Evolutionary conservation across 1,139 yeast species (phyloP).

Genomic region (Starmera stellimalicola): DNA sequence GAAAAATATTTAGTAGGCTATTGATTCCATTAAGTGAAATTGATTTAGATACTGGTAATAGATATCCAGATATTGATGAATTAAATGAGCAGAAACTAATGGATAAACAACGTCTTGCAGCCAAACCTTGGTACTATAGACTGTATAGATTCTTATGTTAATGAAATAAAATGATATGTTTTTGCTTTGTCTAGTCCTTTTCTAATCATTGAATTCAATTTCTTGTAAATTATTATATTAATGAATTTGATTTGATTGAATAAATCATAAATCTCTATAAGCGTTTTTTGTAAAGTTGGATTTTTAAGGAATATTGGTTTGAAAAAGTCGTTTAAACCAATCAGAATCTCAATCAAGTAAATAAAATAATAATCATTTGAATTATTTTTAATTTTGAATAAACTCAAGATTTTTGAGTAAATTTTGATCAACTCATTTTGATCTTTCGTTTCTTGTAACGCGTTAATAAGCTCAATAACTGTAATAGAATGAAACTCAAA

Average conservation of each 20-base stretch:
- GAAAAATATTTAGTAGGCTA: conserved; percentile 23
- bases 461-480: conserved; percentile 11
- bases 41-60: conserved; percentile 43
- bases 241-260: too few species aligned
- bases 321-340: conserved; percentile 10
- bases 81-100: conserved; percentile 28
- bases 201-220: not conserved
- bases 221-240: not conserved
- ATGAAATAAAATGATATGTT: not conserved
- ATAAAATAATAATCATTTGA: conserved; percentile 6
- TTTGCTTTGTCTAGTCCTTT: not conserved
- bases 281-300: not conserved
- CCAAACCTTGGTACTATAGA: not conserved
- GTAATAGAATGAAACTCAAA: conserved; percentile 17
- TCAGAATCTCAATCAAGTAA: conserved; percentile 8
- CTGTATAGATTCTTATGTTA: not conserved
- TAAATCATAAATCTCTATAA: not conserved
- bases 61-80: conserved; percentile 37
- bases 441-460: not conserved
- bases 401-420: conserved; percentile 5
- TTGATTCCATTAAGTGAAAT: conserved; percentile 28
- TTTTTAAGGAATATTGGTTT: conserved; percentile 7
- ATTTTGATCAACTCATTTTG: not conserved
- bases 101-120: not conserved
- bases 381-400: not conserved